Evolutionary conservation across 805 yeast genomes (phyloP).

Genomic region (Hanseniaspora clermontiae): DNA sequence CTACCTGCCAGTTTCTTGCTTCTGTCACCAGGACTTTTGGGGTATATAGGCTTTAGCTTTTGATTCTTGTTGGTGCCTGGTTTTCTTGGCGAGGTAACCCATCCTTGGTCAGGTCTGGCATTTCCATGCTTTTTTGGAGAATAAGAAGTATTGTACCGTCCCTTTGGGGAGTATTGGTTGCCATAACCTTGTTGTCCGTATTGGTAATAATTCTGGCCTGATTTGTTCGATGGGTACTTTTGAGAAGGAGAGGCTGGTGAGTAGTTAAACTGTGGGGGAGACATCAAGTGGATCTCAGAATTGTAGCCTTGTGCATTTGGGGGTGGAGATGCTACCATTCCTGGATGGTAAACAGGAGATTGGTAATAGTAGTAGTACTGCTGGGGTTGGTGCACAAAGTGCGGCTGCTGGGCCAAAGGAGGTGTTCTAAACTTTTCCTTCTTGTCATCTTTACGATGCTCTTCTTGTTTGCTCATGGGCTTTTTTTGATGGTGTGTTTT

Average conservation of each 20-base stretch:
- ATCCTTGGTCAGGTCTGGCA: neutral
- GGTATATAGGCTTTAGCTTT: neutral
- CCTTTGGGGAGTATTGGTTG: neutral
- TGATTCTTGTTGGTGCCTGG: neutral
- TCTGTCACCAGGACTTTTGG: neutral
- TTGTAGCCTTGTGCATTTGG: neutral
- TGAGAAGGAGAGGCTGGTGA: neutral
- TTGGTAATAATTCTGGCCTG: neutral
- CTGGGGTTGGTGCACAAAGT: neutral
- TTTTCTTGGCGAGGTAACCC: neutral
- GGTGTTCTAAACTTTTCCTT: slow-evolving; percentile 3
- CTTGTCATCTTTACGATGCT: neutral
- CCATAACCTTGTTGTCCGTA: neutral
- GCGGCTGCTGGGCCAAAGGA: neutral
- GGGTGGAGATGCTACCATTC: neutral
- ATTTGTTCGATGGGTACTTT: neutral
- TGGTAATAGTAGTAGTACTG: slow-evolving; percentile 1
- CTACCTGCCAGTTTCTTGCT: neutral
- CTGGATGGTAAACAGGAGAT: neutral
- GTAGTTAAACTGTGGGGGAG: neutral
- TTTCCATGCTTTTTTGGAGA: neutral
- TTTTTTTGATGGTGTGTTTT: too few species aligned
- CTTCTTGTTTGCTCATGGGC: neutral
- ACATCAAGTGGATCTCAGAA: neutral
- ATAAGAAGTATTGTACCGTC: neutral